phyloP scores from a whole-genome alignment of 768 basidiomycete genomes.

The Nidula microcarpa region DNA sequence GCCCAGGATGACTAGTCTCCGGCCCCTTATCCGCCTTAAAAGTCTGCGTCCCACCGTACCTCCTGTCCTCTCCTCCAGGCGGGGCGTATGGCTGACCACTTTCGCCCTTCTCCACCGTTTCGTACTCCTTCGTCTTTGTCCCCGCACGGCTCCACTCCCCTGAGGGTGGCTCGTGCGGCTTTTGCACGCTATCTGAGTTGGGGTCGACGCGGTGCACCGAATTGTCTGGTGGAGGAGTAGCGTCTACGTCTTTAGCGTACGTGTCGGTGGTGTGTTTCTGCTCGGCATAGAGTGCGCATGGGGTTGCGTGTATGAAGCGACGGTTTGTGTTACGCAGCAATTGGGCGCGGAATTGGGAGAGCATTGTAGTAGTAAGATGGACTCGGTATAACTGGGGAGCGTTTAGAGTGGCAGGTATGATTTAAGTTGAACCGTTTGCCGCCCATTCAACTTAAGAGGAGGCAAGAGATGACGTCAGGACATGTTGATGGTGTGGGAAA shows the following conservation, averaged over 20 bases:
- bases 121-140: slow-evolving; percentile 28
- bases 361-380: not conserved
- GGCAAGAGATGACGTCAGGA: too few species aligned
- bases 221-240: slow-evolving; percentile 35
- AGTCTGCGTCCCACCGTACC: slow-evolving; percentile 20
- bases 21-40: slow-evolving; percentile 18
- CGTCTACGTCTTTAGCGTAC: slow-evolving; percentile 47
- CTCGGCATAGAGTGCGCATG: not conserved
- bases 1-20: slow-evolving; percentile 24
- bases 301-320: slow-evolving; percentile 1
- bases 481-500: too few species aligned
- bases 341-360: not conserved
- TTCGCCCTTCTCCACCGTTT: slow-evolving; percentile 16
- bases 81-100: slow-evolving; percentile 22
- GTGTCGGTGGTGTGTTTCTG: slow-evolving; percentile 31
- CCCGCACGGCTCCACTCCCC: slow-evolving; percentile 42
- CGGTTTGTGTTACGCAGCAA: not conserved
- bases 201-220: slow-evolving; percentile 45
- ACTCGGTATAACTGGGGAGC: too few species aligned
- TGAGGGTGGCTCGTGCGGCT: slow-evolving; percentile 47
- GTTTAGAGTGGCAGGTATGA: too few species aligned
- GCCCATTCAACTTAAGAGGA: too few species aligned
- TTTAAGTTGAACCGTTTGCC: too few species aligned
- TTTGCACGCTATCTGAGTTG: slow-evolving; percentile 36
- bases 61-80: slow-evolving; percentile 23